Evolutionary conservation across 805 yeast genomes (phyloP).

Genomic region (Zygotorulaspora florentina): DNA sequence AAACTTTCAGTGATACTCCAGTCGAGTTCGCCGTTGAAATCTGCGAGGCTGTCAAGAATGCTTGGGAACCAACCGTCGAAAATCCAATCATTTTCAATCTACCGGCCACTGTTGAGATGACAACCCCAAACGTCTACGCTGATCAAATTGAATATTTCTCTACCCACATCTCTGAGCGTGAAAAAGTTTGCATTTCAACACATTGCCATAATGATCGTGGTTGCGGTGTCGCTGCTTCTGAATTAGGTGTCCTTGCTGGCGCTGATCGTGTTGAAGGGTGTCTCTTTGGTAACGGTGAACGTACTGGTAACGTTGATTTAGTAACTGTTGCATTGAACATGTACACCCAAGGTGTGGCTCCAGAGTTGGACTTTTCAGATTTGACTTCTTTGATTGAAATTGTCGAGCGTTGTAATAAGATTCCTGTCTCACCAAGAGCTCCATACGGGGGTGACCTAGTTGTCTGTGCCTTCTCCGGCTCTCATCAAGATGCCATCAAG

Average conservation of each 20-base stretch:
- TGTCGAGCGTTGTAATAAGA: constrained; percentile 73
- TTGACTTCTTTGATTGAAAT: constrained; percentile 61
- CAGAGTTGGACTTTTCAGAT: constrained; percentile 68
- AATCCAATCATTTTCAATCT: constrained; percentile 72
- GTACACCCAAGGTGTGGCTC: constrained; percentile 74
- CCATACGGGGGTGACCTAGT: constrained; percentile 79
- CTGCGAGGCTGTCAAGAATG: constrained; percentile 74
- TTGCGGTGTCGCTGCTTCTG: constrained; percentile 80
- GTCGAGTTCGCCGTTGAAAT: constrained; percentile 68
- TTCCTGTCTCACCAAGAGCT: constrained; percentile 68
- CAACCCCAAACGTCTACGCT: constrained; percentile 72
- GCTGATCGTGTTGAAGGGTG: constrained; percentile 85
- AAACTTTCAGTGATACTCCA: constrained; percentile 71
- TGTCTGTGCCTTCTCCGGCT: constrained; percentile 73
- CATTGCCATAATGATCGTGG: constrained; percentile 82
- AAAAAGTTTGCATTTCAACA: constrained; percentile 62
- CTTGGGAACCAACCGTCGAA: constrained; percentile 75
- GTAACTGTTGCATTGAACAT: constrained; percentile 70
- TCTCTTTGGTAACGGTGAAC: constrained; percentile 78
- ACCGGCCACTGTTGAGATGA: constrained; percentile 79
- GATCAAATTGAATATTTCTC: constrained; percentile 77
- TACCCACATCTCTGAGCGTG: constrained; percentile 64
- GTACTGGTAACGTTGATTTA: constrained; percentile 80
- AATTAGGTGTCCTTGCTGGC: constrained; percentile 73
- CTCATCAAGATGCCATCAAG: constrained; percentile 68